Conservation (phyloP, 306 rosid species). For the Glycyrrhiza uralensis region DNA sequence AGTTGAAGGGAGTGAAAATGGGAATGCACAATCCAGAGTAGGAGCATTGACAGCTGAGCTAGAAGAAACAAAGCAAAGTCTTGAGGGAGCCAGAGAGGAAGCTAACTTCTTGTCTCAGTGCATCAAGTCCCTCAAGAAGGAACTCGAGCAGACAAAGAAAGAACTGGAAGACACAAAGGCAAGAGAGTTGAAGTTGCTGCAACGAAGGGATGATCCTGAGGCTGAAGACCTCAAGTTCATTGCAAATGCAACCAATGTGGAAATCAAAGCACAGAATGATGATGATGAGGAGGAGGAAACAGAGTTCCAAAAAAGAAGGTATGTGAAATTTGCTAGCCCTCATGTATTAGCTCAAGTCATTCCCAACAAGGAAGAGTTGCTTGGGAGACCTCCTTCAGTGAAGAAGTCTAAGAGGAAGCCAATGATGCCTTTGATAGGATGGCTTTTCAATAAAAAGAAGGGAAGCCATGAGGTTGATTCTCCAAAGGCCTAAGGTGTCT, state of each 20-base stretch:
- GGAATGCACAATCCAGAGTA: constrained; percentile 31
- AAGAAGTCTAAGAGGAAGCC: constrained; percentile 62
- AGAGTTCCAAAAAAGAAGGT: constrained; percentile 48
- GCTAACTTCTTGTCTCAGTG: constrained; percentile 38
- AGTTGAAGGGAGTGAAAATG: constrained; percentile 39
- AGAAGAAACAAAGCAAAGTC: constrained; percentile 56
- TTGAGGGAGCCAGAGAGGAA: constrained; percentile 69
- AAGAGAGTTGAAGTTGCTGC: constrained; percentile 35
- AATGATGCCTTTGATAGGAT: constrained; percentile 51
- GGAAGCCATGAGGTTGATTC: constrained; percentile 32
- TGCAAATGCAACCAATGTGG: constrained; percentile 35
- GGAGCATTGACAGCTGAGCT: constrained; percentile 54
- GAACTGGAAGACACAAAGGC: constrained; percentile 59
- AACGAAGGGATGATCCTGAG: constrained; percentile 43
- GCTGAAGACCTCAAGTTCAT: constrained; percentile 63
- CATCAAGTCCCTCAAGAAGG: constrained; percentile 57
- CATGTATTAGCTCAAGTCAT: constrained; percentile 54
- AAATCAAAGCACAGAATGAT: constrained; percentile 21
- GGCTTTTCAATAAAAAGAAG: constrained; percentile 67
- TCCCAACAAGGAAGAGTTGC: constrained; percentile 31
- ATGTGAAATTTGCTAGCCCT: constrained; percentile 83
- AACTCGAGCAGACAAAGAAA: constrained; percentile 60
- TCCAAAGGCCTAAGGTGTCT: constrained; percentile 21
- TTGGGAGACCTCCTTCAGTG: constrained; percentile 34
- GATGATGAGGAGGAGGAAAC: constrained; percentile 35